Conservation (phyloP, 345 rosid genomes). For the Mercurialis annua region DNA sequence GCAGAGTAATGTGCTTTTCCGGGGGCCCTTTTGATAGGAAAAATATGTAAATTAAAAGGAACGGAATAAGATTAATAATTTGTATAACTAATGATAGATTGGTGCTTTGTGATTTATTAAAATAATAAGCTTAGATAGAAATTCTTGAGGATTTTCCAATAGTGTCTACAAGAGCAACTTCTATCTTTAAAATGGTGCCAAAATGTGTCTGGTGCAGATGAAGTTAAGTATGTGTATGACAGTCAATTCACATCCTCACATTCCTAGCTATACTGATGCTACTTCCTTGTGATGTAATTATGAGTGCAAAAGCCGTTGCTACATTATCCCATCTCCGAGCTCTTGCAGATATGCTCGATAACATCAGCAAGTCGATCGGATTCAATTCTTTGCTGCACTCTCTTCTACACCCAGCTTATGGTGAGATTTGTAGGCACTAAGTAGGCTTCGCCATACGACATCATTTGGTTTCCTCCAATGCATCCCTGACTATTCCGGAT, state of each 20-base stretch:
- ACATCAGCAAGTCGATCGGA: slow-evolving; percentile 52
- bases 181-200: slow-evolving; percentile 79
- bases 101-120: no score
- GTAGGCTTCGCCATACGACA: slow-evolving; percentile 77
- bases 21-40: no score
- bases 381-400: slow-evolving; percentile 48
- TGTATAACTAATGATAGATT: no score
- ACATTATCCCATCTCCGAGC: slow-evolving; percentile 58
- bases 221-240: slow-evolving; percentile 66
- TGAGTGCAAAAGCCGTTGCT: slow-evolving; percentile 66
- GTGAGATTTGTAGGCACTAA: slow-evolving; percentile 56
- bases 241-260: slow-evolving; percentile 76
- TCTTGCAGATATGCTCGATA: slow-evolving; percentile 54
- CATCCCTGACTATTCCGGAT: slow-evolving; percentile 56
- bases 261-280: slow-evolving; percentile 64
- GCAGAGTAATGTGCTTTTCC: slow-evolving; percentile 33
- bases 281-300: slow-evolving; percentile 50
- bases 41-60: no score
- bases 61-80: no score
- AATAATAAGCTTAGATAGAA: no score
- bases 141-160: no score
- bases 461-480: slow-evolving; percentile 56
- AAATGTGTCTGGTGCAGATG: slow-evolving; percentile 64
- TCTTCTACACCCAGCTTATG: slow-evolving; percentile 47
- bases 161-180: slow-evolving; percentile 57